Conservation (phyloP, 1,284 basidiomycete species). For the Sporisorium exsertum region DNA sequence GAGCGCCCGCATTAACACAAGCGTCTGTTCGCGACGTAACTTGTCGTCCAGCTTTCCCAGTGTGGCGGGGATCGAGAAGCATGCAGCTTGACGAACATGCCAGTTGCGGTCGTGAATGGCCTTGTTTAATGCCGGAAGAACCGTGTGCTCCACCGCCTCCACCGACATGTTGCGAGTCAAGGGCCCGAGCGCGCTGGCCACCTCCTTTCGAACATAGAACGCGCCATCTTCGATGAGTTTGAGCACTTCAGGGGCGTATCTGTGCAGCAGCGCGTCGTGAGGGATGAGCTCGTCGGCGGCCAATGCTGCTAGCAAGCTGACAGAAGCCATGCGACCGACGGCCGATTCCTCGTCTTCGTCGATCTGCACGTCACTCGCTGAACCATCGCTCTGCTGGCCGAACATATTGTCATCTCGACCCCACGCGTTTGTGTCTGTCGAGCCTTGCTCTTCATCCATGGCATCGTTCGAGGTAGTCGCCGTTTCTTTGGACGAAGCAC, state of each 20-base stretch:
- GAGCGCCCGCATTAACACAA: constrained; percentile 70
- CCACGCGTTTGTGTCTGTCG: constrained; percentile 25
- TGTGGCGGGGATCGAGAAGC: constrained; percentile 80
- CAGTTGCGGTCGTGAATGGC: constrained; percentile 80
- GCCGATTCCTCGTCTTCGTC: constrained; percentile 77
- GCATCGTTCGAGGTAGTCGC: constrained; percentile 9
- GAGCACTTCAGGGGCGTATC: constrained; percentile 84
- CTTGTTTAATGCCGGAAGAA: constrained; percentile 79
- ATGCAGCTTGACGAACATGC: constrained; percentile 89
- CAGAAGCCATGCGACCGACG: constrained; percentile 87
- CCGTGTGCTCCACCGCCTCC: constrained; percentile 75
- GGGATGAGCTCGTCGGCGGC: constrained; percentile 70
- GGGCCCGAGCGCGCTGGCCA: constrained; percentile 86
- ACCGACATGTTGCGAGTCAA: constrained; percentile 85
- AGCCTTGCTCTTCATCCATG: constrained; percentile 33
- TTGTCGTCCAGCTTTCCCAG: constrained; percentile 38
- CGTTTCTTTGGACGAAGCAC: constrained; percentile 1
- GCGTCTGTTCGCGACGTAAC: constrained; percentile 52
- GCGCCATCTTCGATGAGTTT: constrained; percentile 81
- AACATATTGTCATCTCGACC: constrained; percentile 38
- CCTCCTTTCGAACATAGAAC: constrained; percentile 88
- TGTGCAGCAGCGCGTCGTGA: constrained; percentile 75
- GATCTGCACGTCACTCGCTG: constrained; percentile 37
- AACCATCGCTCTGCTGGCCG: constrained; percentile 38
- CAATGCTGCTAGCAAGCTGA: constrained; percentile 90